Evolutionary conservation across 352 stramenopile species (phyloP).

Genomic region (Phytophthora vignae): DNA sequence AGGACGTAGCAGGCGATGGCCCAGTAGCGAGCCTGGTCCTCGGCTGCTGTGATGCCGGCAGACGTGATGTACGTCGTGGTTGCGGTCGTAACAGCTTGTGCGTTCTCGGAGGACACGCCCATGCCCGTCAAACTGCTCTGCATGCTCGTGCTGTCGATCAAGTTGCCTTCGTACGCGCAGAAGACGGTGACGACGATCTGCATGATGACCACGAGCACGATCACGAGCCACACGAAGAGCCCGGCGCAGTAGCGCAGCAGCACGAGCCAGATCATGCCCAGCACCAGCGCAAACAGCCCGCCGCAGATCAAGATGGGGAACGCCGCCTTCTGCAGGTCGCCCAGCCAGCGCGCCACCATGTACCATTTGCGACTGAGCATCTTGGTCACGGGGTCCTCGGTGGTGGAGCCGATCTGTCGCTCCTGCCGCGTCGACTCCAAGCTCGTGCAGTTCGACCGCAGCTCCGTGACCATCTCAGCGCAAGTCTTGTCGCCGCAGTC

Average conservation of each 20-base stretch:
- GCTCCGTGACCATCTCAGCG: conserved; percentile 45
- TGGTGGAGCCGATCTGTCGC: conserved; percentile 49
- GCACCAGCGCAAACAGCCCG: conserved; percentile 64
- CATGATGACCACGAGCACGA: conserved; percentile 71
- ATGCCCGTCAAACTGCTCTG: conserved; percentile 60
- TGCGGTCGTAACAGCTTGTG: conserved; percentile 42
- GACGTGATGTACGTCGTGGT: conserved; percentile 67
- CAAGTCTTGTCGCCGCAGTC: conserved; percentile 63
- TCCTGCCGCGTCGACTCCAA: conserved; percentile 58
- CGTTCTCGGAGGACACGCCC: conserved; percentile 48
- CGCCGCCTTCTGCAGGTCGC: conserved; percentile 81
- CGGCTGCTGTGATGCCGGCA: conserved; percentile 49
- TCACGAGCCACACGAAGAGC: conserved; percentile 83
- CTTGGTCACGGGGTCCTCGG: conserved; percentile 57
- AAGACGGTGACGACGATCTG: conserved; percentile 79
- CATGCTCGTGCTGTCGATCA: conserved; percentile 62
- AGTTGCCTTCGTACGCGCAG: conserved; percentile 74
- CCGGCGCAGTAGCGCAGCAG: conserved; percentile 79
- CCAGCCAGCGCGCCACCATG: conserved; percentile 78
- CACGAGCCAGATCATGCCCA: conserved; percentile 82
- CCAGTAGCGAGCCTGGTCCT: conserved; percentile 76
- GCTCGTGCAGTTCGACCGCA: conserved; percentile 59
- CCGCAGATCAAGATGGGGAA: conserved; percentile 83
- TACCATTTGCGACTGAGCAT: conserved; percentile 75
- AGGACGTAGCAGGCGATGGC: conserved; percentile 81